Evolutionary conservation across 2,329 filamentous ascomycete species (phyloP).

Genomic region (Nemania sp.): DNA sequence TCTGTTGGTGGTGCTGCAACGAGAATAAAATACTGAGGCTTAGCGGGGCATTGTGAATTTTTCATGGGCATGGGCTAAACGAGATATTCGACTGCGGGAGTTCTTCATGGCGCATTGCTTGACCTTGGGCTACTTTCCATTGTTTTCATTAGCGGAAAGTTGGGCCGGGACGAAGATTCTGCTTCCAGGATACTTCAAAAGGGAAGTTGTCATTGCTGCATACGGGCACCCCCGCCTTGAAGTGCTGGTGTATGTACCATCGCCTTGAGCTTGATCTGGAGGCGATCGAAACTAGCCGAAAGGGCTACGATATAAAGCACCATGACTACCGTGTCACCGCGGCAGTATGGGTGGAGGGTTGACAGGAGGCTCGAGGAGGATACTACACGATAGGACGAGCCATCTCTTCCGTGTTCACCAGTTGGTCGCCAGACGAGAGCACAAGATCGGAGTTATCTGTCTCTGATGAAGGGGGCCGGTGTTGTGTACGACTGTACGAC

Average conservation of each 20-base stretch:
- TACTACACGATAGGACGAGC: too few species aligned
- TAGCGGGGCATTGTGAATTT: not conserved
- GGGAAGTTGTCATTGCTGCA: not conserved
- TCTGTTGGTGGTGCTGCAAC: conserved; percentile 85
- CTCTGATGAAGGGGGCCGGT: too few species aligned
- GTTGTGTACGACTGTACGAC: too few species aligned
- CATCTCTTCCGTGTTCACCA: too few species aligned
- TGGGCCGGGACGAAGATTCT: not conserved
- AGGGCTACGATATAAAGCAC: too few species aligned
- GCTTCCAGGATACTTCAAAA: not conserved
- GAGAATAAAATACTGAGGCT: conserved; percentile 64
- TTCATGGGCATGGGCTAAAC: not conserved
- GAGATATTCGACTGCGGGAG: not conserved
- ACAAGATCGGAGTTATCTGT: too few species aligned
- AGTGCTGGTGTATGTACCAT: not conserved
- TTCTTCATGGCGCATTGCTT: not conserved
- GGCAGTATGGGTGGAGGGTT: too few species aligned
- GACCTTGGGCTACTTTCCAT: not conserved
- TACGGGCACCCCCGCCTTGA: not conserved
- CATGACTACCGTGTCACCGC: too few species aligned
- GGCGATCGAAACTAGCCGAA: not conserved
- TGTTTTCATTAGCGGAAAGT: not conserved
- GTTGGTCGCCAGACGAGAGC: too few species aligned
- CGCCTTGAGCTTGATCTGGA: not conserved
- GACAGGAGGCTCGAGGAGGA: too few species aligned